Conservation (phyloP, 192 early-diverging fungal genomes). For the Haplosporangium gracile region DNA sequence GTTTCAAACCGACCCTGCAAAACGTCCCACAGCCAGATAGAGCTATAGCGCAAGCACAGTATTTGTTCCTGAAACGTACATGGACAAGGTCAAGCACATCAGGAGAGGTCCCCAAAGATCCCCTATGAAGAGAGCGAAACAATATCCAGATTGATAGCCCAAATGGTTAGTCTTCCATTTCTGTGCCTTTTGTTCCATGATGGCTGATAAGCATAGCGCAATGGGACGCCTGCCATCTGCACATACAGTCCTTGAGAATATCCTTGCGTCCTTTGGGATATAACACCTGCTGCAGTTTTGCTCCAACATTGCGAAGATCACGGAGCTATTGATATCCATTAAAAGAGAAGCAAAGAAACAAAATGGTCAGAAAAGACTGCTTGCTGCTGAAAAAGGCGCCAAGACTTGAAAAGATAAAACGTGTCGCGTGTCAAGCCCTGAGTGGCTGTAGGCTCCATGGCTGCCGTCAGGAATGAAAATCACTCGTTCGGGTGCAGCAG, state of each 20-base stretch:
- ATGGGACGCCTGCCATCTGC: constrained; percentile 28
- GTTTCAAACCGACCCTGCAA: background rate
- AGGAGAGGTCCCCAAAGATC: constrained; percentile 97
- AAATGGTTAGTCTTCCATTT: background rate
- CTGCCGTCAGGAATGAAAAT: background rate
- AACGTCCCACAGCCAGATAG: background rate
- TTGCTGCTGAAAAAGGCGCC: background rate
- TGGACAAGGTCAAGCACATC: constrained; percentile 90
- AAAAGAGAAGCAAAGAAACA: background rate
- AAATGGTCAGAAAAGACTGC: background rate
- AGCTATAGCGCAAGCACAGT: background rate
- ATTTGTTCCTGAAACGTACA: constrained; percentile 64
- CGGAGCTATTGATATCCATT: constrained; percentile 67
- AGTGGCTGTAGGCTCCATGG: background rate
- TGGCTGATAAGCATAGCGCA: constrained; percentile 30
- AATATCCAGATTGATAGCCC: background rate
- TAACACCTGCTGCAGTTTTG: constrained; percentile 80
- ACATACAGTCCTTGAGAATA: constrained; percentile 82
- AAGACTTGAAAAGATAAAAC: background rate
- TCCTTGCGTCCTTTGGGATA: constrained; percentile 73
- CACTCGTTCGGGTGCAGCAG: background rate
- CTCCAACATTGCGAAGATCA: constrained; percentile 78
- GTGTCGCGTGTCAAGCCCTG: background rate
- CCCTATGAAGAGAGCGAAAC: constrained; percentile 71
- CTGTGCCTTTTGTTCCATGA: background rate